Base-by-base conservation (phyloP, 2,329 filamentous ascomycete species). In the Colletotrichum sp. region DNA sequence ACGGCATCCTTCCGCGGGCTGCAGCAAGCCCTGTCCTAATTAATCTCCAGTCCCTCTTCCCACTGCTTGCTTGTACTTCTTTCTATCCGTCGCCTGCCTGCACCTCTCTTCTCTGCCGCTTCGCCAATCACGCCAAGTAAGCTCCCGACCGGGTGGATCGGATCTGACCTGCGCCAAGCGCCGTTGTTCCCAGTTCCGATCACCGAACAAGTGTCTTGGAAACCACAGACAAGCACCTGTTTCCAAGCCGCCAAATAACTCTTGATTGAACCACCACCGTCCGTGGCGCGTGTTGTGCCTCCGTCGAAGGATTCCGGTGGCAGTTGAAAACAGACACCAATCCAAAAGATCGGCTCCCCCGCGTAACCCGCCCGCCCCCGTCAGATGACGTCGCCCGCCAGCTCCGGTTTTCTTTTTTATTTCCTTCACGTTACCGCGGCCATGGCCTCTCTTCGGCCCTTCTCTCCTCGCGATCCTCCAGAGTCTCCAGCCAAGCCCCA, bases 361-460 rank as follows among this genome's bases (percentile, higher is more conserved):
- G 43, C 43, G 43, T 52, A 52, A 52, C n/a, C 43, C 43, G 43
- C 57, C 36, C 59, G 59, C 67, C 55, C 28, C 71, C 34, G 13
- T 70, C 34, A 55, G 48, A 67, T 71, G 72, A 74, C 72, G 72
- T 74, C 72, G 60, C 55, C 43, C 59, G n/a, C n/a, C 43, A 28
- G 67, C 24, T 63, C 67, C 68, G 57, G 39, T 72, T 39, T 34
- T 64, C 26, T 39, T 36, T 59, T 59, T 59, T 30, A 21, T 59
- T 59, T 34, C 39, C 24, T 30, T 32, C n/a, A 26, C n/a, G 12
- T 28, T 21, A 39, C 28, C 26, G n/a, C 57, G 18, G 43, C 30
- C 57, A 59, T 26, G 63, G 69, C 64, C 64, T 74, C 74, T 74
- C 59, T 69, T 76, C 74, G 74, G 74, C 70, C 26, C 70, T 76